Conservation (phyloP, 148 eudicot genomes). For the Dysphania ambrosioides region DNA sequence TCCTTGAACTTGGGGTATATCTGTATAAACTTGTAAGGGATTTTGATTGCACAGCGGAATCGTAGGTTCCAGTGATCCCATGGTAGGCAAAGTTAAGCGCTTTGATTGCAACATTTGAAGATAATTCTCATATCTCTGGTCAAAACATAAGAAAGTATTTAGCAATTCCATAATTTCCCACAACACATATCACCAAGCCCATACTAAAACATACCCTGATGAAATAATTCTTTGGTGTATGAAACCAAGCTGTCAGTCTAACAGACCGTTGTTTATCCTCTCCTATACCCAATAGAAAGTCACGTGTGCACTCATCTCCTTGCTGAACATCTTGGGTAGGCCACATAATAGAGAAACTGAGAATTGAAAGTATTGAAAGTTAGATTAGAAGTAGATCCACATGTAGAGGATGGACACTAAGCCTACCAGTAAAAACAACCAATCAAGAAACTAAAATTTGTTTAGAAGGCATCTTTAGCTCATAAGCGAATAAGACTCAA, state of each 20-base stretch:
- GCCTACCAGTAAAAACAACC: neutral
- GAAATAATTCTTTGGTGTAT: conserved; percentile 85
- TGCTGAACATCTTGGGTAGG: conserved; percentile 53
- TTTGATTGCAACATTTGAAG: conserved; percentile 48
- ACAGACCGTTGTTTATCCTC: conserved; percentile 95
- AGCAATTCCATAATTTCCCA: neutral
- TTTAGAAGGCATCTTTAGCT: neutral
- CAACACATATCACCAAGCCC: neutral
- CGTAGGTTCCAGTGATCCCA: conserved; percentile 28
- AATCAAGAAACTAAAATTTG: neutral
- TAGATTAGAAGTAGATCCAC: conserved; percentile 21
- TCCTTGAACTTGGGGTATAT: conserved; percentile 78
- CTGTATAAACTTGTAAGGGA: conserved; percentile 68
- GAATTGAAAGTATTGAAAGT: conserved; percentile 14
- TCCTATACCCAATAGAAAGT: conserved; percentile 78
- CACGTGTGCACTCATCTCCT: conserved; percentile 96
- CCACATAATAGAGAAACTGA: conserved; percentile 90
- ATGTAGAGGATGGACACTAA: neutral
- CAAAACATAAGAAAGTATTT: neutral
- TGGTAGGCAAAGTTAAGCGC: conserved; percentile 29
- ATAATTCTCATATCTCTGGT: conserved; percentile 69
- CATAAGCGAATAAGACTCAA: neutral
- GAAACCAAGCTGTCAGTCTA: conserved; percentile 96
- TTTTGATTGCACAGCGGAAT: conserved; percentile 41
- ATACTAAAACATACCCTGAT: conserved; percentile 40